Evolutionary conservation across 768 basidiomycete genomes (phyloP), one percentile per base, ranked within the genome.

Genomic region (Boletus patriciae): DNA sequence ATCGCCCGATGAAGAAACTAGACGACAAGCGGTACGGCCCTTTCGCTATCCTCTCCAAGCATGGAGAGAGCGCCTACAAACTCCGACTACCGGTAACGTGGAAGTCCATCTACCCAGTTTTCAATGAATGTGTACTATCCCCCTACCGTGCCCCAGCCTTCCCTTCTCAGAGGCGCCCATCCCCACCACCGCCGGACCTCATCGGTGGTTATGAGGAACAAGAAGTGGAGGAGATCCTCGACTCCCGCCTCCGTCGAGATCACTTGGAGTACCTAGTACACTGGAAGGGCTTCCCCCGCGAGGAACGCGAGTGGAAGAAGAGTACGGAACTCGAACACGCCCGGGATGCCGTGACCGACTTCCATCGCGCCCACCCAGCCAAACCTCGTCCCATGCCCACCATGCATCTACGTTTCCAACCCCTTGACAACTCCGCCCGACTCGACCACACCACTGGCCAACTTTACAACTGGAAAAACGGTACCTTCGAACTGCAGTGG

Each of bases 1-100:
- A 73, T n/a, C 44, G 58, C 0, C 68, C 72, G 0, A 45, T 50
- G 1, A 66, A 67, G 45, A 75, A 73, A 48, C 42, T 54, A 0
- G 37, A 54, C 7, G 19, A 46, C 8, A 47, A 54, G 6, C 23
- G n/a, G 0, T 46, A 46, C 73, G 57, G 71, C 1, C 73, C 69
- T 0, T 75, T 72, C 51, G 34, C 42, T 7, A 61, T 74, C 46
- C 29, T 58, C 0, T 49, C 66, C 25, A 67, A 64, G 29, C 44
- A 72, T 15, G 61, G 67, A 1, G 25, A 53, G 0, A 38, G 42
- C 4, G 59, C 70, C 0, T 75, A 62, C 47, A 54, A 56, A 15
- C 61, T 74, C 0, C 42, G 40, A 13, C 6, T 52, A 1, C 51
- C 51, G 0, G 11, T 27, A 1, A 50, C 55, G 2, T 66, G 66